A percentile compares a stretch with the other conserved stretches of the same genome.
These are phyloP conservation scores for Prototheca cutis DNA, from an alignment of 163 green algal species.

Conservation along the genomic window DNA sequence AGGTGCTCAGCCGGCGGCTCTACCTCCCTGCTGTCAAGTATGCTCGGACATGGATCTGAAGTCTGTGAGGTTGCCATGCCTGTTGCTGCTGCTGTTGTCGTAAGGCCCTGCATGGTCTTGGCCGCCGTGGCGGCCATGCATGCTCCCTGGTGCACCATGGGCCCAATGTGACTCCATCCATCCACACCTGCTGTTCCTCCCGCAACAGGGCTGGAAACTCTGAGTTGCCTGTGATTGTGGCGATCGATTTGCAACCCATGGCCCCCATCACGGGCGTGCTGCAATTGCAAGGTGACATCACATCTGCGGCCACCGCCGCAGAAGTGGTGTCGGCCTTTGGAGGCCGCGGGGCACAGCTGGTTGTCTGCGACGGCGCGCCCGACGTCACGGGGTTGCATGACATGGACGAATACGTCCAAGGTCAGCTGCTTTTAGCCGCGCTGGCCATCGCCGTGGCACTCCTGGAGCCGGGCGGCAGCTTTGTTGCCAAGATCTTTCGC, in stretches of 20 bases:
- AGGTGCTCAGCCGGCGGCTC: slow-evolving; percentile 84
- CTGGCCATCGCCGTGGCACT: slow-evolving; percentile 76
- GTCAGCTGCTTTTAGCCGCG: slow-evolving; percentile 86
- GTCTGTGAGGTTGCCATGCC: no score
- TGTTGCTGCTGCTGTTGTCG: no score
- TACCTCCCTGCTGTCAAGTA: slow-evolving; percentile 68
- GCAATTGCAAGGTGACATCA: slow-evolving; percentile 95
- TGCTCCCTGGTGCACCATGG: no score
- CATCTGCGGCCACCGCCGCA: slow-evolving; percentile 55
- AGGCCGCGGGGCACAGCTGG: slow-evolving; percentile 77
- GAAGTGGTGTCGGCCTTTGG: slow-evolving; percentile 72
- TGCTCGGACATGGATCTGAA: no score
- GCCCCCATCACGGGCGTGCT: slow-evolving; percentile 91
- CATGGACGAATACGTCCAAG: slow-evolving; percentile 95
- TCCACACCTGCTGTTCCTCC: neutral
- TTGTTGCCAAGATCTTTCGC: slow-evolving; percentile 95
- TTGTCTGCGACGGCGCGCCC: slow-evolving; percentile 92
- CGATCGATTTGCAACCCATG: slow-evolving; percentile 97
- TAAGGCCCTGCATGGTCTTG: no score
- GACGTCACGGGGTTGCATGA: slow-evolving; percentile 98
- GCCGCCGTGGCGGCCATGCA: no score
- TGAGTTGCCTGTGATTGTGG: slow-evolving; percentile 73
- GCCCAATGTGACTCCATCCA: no score
- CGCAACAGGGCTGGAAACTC: neutral
- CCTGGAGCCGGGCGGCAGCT: slow-evolving; percentile 71